phyloP scores from a whole-genome alignment of 2,329 filamentous ascomycete genomes.

The Penicillium crustosum region DNA sequence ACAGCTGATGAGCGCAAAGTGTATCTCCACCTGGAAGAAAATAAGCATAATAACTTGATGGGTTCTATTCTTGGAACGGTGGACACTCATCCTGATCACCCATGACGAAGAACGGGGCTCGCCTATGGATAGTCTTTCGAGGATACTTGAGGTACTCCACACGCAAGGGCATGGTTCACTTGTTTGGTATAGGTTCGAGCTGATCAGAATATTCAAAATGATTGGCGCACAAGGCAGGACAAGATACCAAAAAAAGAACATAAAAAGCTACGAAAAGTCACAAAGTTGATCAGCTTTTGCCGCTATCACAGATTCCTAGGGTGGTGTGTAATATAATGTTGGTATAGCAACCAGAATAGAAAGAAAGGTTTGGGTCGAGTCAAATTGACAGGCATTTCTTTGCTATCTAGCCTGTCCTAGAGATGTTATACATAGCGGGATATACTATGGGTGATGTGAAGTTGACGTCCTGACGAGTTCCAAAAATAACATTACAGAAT shows the following conservation, averaged over 20 bases:
- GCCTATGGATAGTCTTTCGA: background rate
- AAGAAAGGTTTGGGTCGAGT: background rate
- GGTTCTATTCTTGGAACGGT: background rate
- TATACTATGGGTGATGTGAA: background rate
- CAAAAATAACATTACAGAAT: constrained; percentile 1
- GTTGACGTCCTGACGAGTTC: background rate
- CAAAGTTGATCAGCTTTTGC: background rate
- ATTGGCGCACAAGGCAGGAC: background rate
- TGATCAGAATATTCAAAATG: background rate
- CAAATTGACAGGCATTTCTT: background rate
- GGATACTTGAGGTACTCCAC: no score
- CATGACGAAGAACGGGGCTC: background rate
- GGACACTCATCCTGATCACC: background rate
- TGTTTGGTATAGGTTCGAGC: background rate
- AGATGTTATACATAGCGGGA: background rate
- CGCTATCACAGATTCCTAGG: background rate
- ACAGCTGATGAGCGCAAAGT: background rate
- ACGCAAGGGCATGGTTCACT: background rate
- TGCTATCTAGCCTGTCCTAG: background rate
- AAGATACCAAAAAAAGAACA: background rate
- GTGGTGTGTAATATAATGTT: background rate
- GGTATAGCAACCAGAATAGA: background rate
- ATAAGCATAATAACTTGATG: background rate
- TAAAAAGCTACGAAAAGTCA: background rate
- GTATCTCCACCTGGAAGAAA: background rate